Evolutionary conservation across 2,329 filamentous ascomycete species (phyloP).

Genomic region (Ophiocordyceps camponoti-saundersi): DNA sequence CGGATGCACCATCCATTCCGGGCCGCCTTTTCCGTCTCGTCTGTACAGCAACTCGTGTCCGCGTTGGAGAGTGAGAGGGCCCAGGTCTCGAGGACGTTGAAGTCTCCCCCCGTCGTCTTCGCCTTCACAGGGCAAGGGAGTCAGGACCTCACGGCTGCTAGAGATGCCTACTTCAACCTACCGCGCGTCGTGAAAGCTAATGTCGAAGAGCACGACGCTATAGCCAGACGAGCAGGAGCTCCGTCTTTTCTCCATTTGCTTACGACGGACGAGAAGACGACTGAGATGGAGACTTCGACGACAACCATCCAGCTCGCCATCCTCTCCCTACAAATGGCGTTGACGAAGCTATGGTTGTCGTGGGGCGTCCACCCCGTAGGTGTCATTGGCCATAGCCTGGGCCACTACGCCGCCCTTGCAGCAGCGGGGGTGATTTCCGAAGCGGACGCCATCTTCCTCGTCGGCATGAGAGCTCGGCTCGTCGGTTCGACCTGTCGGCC

Average conservation of each 20-base stretch:
- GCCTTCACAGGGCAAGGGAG: constrained; percentile 25
- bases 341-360: constrained; percentile 18
- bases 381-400: constrained; percentile 33
- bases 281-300: constrained; percentile 1
- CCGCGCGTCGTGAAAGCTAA: constrained; percentile 10
- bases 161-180: constrained; percentile 13
- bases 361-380: constrained; percentile 21
- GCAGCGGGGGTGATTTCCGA: constrained; percentile 41
- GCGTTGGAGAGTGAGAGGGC: no score
- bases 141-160: constrained; percentile 12
- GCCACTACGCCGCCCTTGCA: constrained; percentile 44
- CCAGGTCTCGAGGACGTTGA: neutral
- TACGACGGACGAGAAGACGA: constrained; percentile 12
- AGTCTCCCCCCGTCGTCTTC: constrained; percentile 9
- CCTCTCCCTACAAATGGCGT: constrained; percentile 19
- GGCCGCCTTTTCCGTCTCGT: no score
- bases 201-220: constrained; percentile 4
- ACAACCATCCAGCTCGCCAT: constrained; percentile 17
- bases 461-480: constrained; percentile 38
- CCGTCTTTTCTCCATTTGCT: constrained; percentile 22
- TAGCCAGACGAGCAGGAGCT: constrained; percentile 14
- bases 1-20: no score
- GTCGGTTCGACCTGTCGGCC: constrained; percentile 33
- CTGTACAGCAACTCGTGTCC: no score
- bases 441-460: constrained; percentile 41